phyloP scores from a whole-genome alignment of 768 basidiomycete species.

The Boletus edulis region DNA sequence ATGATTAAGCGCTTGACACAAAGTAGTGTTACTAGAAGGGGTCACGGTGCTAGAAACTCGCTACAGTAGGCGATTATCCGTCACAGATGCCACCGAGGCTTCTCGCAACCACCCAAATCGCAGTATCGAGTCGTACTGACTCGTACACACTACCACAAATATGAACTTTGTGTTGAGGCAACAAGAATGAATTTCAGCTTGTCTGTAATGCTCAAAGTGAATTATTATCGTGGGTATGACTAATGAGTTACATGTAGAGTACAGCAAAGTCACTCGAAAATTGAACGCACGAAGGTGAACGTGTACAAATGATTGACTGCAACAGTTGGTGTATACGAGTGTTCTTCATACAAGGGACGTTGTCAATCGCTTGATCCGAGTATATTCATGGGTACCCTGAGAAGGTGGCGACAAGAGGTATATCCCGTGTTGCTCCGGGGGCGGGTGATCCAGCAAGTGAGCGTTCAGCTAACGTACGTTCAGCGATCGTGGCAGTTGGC shows the following conservation, averaged over 20 bases:
- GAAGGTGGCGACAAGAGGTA: conserved; percentile 33
- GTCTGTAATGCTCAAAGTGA: background rate
- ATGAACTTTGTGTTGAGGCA: no score
- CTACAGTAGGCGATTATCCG: no score
- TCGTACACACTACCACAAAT: no score
- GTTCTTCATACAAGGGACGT: background rate
- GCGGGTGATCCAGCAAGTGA: conserved; percentile 41
- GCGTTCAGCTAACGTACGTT: conserved; percentile 40
- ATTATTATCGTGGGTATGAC: background rate
- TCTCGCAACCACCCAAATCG: no score
- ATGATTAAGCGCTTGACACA: background rate
- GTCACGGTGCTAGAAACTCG: no score
- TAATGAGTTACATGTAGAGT: conserved; percentile 14
- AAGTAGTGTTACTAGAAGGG: no score
- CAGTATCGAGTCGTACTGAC: no score
- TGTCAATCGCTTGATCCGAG: background rate
- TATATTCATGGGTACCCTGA: conserved; percentile 13
- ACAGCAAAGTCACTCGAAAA: conserved; percentile 1
- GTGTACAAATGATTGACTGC: conserved; percentile 7
- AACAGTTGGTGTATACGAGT: conserved; percentile 1
- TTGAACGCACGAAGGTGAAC: background rate
- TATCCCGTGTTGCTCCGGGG: conserved; percentile 33
- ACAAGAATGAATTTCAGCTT: no score
- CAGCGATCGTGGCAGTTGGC: conserved; percentile 43
- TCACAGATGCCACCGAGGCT: no score